phyloP scores from a whole-genome alignment of 2,329 filamentous ascomycete genomes.

The Talaromyces sp. region DNA sequence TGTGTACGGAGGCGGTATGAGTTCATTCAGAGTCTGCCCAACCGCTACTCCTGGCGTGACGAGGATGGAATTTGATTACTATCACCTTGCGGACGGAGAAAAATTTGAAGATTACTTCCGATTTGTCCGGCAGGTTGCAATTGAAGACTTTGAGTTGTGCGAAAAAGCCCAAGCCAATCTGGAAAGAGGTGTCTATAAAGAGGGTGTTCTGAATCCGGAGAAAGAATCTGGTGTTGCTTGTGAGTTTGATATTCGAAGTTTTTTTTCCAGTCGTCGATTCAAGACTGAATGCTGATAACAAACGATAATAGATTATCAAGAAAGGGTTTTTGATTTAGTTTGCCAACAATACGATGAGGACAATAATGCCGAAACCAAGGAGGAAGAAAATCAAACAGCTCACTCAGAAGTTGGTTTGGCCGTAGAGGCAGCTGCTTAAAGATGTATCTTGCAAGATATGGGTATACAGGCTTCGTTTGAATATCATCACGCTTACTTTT shows the following conservation, averaged over 20 bases:
- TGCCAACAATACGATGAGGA: slow-evolving; percentile 38
- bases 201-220: slow-evolving; percentile 50
- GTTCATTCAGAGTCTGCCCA: slow-evolving; percentile 51
- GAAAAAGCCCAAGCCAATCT: slow-evolving; percentile 52
- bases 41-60: slow-evolving; percentile 44
- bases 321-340: slow-evolving; percentile 41
- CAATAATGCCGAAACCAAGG: slow-evolving; percentile 7
- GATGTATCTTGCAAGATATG: not conserved
- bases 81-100: slow-evolving; percentile 45
- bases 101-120: slow-evolving; percentile 53
- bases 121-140: slow-evolving; percentile 51
- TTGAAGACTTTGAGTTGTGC: slow-evolving; percentile 54
- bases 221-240: slow-evolving; percentile 52
- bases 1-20: slow-evolving; percentile 55
- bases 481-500: not conserved
- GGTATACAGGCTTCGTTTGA: not conserved
- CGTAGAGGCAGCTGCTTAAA: not conserved
- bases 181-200: slow-evolving; percentile 47
- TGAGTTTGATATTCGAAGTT: slow-evolving; percentile 19
- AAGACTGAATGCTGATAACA: slow-evolving; percentile 12
- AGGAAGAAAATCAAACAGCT: not conserved
- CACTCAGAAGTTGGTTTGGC: not conserved
- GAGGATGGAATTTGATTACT: slow-evolving; percentile 56
- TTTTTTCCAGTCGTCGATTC: slow-evolving; percentile 4
- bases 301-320: slow-evolving; percentile 37